Percentiles rank a stretch among this genome's conserved stretches.
These are phyloP conservation scores for Beauveria brongniartii DNA, from an alignment of 2,329 filamentous ascomycete genomes.

Conservation along the genomic window DNA sequence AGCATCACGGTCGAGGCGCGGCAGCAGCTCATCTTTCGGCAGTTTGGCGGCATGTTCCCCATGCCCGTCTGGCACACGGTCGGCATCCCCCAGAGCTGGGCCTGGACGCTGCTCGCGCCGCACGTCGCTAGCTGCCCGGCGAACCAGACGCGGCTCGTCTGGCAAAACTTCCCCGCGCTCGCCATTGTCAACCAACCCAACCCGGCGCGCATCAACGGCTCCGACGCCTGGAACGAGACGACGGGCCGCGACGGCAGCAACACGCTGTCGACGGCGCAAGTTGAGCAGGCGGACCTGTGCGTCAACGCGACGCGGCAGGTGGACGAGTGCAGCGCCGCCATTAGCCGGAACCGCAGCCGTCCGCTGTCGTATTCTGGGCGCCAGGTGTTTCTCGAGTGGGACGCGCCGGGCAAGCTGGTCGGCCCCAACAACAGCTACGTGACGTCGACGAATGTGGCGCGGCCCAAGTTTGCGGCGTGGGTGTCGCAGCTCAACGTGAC, in stretches of 20 bases:
- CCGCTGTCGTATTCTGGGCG: conserved; percentile 70
- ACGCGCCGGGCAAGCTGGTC: conserved; percentile 56
- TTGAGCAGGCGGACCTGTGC: conserved; percentile 42
- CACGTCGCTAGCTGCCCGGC: conserved; percentile 71
- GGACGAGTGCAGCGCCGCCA: conserved; percentile 53
- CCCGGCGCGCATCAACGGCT: conserved; percentile 56
- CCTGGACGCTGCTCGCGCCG: conserved; percentile 72
- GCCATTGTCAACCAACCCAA: conserved; percentile 62
- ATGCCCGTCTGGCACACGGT: conserved; percentile 78
- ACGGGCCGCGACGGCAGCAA: conserved; percentile 46
- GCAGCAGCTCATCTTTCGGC: conserved; percentile 78
- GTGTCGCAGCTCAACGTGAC: conserved; percentile 71
- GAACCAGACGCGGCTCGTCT: conserved; percentile 61
- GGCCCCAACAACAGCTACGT: conserved; percentile 80
- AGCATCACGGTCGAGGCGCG: conserved; percentile 72
- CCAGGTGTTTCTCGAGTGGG: conserved; percentile 64
- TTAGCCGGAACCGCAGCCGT: conserved; percentile 59
- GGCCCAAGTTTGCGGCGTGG: conserved; percentile 65
- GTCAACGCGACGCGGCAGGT: conserved; percentile 42
- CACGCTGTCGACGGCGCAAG: conserved; percentile 33
- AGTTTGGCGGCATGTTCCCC: conserved; percentile 70
- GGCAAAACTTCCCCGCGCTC: conserved; percentile 71
- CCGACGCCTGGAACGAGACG: conserved; percentile 55
- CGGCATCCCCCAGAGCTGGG: conserved; percentile 76
- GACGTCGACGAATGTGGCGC: conserved; percentile 50